These are phyloP conservation scores for Candida sphagnicola DNA, from an alignment of 805 yeast genomes.

Conservation along the genomic window DNA sequence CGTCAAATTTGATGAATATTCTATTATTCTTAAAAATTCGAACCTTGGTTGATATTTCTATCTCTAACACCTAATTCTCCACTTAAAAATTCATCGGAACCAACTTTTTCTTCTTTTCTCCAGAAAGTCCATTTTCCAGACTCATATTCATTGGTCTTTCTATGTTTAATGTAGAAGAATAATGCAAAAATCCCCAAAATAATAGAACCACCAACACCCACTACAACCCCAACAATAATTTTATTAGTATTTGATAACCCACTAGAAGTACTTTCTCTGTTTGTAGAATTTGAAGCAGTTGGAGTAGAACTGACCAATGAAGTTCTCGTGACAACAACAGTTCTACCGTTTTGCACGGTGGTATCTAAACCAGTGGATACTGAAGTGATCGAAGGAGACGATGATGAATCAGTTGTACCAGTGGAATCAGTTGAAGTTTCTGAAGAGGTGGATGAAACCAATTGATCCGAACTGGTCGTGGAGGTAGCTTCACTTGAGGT, in stretches of 20 bases:
- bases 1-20: no score
- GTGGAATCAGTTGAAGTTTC: neutral
- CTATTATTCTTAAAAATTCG: constrained; percentile 27
- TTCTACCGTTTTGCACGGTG: constrained; percentile 33
- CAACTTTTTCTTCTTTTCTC: constrained; percentile 42
- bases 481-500: neutral
- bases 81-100: constrained; percentile 37
- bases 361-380: constrained; percentile 20
- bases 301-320: constrained; percentile 22
- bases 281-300: constrained; percentile 13
- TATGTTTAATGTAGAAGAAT: constrained; percentile 32
- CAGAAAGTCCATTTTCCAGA: constrained; percentile 45
- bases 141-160: constrained; percentile 24
- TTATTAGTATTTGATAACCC: constrained; percentile 41
- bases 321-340: constrained; percentile 39
- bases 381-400: constrained; percentile 1
- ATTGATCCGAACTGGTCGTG: neutral
- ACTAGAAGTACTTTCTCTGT: constrained; percentile 10
- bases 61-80: constrained; percentile 48
- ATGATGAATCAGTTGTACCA: neutral
- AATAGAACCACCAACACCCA: constrained; percentile 43
- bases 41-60: constrained; percentile 44
- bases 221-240: constrained; percentile 45
- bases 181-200: constrained; percentile 31
- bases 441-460: neutral